Conservation (phyloP, 306 rosid genomes). For the Arachis stenosperma region DNA sequence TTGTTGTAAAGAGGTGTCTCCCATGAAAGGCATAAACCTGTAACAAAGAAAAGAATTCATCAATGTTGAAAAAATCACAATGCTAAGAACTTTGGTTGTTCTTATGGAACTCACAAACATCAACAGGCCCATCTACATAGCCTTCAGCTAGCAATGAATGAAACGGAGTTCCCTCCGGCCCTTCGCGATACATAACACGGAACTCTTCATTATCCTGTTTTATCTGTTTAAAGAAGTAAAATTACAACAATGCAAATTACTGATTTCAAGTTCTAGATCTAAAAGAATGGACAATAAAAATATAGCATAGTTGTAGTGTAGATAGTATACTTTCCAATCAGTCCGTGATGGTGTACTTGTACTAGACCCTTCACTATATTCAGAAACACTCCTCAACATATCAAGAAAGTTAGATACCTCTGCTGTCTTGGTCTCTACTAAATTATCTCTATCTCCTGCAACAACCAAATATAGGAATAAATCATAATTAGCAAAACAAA, state of each 20-base stretch:
- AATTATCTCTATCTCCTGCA: slow-evolving; percentile 58
- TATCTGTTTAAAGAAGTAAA: slow-evolving; percentile 60
- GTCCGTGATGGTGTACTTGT: slow-evolving; percentile 47
- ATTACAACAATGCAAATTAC: not conserved
- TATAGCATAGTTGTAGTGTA: not conserved
- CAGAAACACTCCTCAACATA: slow-evolving; percentile 82
- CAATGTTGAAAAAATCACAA: slow-evolving; percentile 23
- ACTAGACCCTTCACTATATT: slow-evolving; percentile 42
- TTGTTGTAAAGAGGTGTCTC: slow-evolving; percentile 74
- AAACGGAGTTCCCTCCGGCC: slow-evolving; percentile 81
- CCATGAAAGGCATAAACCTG: slow-evolving; percentile 90
- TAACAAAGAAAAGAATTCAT: slow-evolving; percentile 36
- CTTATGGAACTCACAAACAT: slow-evolving; percentile 70
- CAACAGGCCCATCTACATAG: slow-evolving; percentile 83
- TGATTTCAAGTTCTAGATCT: slow-evolving; percentile 2
- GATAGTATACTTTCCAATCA: slow-evolving; percentile 85
- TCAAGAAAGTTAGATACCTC: slow-evolving; percentile 78
- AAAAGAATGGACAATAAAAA: not conserved
- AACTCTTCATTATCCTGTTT: slow-evolving; percentile 91
- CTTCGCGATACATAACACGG: slow-evolving; percentile 96
- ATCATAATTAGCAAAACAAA: no score
- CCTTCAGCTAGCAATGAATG: slow-evolving; percentile 93
- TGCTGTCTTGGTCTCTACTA: slow-evolving; percentile 60
- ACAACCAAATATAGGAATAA: not conserved
- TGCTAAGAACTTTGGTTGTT: slow-evolving; percentile 28